phyloP scores from a whole-genome alignment of 768 basidiomycete genomes.

The Boletus rubroflammeus region DNA sequence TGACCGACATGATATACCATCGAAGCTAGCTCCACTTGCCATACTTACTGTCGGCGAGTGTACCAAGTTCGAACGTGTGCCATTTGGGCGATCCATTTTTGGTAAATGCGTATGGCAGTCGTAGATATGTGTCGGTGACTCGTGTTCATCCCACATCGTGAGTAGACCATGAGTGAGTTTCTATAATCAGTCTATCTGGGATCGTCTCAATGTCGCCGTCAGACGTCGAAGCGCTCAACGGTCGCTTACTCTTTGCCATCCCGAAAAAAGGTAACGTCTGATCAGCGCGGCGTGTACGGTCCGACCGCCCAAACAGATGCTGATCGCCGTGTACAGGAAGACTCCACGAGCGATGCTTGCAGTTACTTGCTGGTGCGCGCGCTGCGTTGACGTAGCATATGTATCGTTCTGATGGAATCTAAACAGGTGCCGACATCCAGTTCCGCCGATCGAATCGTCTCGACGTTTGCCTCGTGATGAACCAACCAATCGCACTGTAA shows the following conservation, averaged over 20 bases:
- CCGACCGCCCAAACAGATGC: background rate
- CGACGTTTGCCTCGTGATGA: constrained; percentile 91
- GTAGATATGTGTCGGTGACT: background rate
- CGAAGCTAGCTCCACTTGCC: background rate
- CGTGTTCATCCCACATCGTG: background rate
- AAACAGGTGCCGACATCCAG: constrained; percentile 88
- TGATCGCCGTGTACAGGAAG: constrained; percentile 50
- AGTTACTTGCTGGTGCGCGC: constrained; percentile 71
- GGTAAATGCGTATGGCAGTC: background rate
- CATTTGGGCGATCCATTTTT: background rate
- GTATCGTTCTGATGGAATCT: background rate
- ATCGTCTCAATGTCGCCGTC: background rate
- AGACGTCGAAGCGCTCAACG: constrained; percentile 79
- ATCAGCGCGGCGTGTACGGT: background rate
- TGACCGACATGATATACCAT: no score
- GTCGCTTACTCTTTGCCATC: constrained; percentile 88
- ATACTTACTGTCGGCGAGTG: no score
- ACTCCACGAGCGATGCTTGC: constrained; percentile 85
- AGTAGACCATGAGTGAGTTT: constrained; percentile 25
- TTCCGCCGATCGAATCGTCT: constrained; percentile 84
- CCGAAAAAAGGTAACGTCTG: constrained; percentile 84
- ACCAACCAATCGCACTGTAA: constrained; percentile 91
- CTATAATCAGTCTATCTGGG: rapidly evolving
- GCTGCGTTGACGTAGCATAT: background rate
- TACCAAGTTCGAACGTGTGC: background rate